phyloP scores from a whole-genome alignment of 2,329 filamentous ascomycete species.

The Fusarium scirpi region DNA sequence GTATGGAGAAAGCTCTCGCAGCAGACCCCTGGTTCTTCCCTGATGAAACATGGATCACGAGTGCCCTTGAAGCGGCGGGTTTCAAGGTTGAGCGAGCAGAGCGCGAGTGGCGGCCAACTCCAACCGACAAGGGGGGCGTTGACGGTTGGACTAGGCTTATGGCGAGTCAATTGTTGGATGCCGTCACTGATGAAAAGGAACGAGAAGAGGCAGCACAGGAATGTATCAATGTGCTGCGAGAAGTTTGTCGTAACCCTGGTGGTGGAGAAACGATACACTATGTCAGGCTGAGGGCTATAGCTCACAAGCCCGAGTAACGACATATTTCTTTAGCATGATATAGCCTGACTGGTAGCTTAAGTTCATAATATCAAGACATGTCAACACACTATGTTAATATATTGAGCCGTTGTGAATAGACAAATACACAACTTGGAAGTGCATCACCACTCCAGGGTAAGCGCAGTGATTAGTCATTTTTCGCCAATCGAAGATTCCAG shows the following conservation, averaged over 20 bases:
- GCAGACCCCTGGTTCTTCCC: constrained; percentile 79
- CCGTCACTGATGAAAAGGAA: constrained; percentile 57
- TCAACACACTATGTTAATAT: not conserved
- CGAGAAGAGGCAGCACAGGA: constrained; percentile 67
- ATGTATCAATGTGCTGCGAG: constrained; percentile 65
- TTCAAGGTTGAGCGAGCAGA: constrained; percentile 67
- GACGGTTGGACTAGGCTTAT: constrained; percentile 76
- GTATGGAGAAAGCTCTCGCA: constrained; percentile 61
- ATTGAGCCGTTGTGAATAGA: not conserved
- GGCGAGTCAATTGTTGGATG: constrained; percentile 69
- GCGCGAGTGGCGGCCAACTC: constrained; percentile 73
- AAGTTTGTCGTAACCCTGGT: constrained; percentile 66
- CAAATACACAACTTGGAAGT: not conserved
- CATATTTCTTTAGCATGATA: not conserved
- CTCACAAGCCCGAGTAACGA: constrained; percentile 52
- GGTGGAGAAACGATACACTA: constrained; percentile 68
- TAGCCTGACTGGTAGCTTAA: not conserved
- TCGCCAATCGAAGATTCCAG: constrained; percentile 42
- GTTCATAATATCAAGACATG: not conserved
- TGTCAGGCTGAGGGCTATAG: constrained; percentile 65
- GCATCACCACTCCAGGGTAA: not conserved
- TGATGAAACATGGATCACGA: constrained; percentile 68
- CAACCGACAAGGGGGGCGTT: constrained; percentile 68
- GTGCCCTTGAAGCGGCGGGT: constrained; percentile 59
- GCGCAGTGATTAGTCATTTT: constrained; percentile 41